Evolutionary conservation across 1,139 yeast species (phyloP), one percentile per base, ranked within the genome.

Genomic region (Pichia sp.): DNA sequence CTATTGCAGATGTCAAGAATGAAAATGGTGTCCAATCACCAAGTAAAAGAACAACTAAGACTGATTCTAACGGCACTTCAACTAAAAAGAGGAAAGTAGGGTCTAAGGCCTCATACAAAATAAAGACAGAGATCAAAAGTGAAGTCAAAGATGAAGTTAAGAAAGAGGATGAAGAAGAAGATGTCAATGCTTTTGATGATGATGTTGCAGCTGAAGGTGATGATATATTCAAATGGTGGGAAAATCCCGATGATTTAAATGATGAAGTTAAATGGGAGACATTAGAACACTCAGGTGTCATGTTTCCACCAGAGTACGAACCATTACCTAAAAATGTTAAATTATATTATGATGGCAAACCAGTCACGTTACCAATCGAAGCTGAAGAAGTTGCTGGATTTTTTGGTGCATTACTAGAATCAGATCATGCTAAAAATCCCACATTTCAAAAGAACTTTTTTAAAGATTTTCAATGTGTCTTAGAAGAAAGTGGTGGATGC

Each of bases 331-430:
- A 79, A n/a, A 76, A 79, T 58, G 85, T 89, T 42, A 86, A 85
- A 61, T 63, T 92, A 50, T 74, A 78, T 53, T 90, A 90, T 61
- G 83, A 85, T 56, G 88, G 87, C 1, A 74, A 77, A 55, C 85
- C 92, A 0, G 88, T 90, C 1, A 70, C 69, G 26, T 71, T 90
- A 52, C 92, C 96, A 0, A 68, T 70, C 1, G 86, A 76, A 49
- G 97, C 97, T 2, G 98, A 92, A 66, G 97, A 92, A 66, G 97
- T 92, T 34, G 97, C 97, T 0, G 97, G 97, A 0, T 90, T 89
- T 62, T 92, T 74, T 65, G 97, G 85, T 18, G 96, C 96, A 8
- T 76, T 90, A 79, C 54, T 90, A 40, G 90, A 86, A 57, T 77
- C 94, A 0, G 97, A 89, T 57, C 97, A 90, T 66, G 95, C 90